These are phyloP conservation scores for Phaeosphaeriaceae sp. DNA, from an alignment of 2,329 filamentous ascomycete genomes.

Conservation along the genomic window DNA sequence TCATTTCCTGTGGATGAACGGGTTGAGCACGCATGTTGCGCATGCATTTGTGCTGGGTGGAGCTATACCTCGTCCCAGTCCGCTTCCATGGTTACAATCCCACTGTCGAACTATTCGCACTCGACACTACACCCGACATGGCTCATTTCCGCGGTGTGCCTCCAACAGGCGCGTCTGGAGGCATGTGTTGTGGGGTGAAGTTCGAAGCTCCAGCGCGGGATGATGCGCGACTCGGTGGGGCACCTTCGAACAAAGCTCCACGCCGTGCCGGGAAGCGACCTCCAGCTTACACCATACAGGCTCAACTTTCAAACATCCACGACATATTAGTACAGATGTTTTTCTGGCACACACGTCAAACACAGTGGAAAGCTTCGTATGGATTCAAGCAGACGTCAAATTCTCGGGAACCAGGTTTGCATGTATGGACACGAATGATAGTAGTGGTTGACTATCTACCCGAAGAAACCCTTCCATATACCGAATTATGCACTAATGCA, in stretches of 20 bases:
- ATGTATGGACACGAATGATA: neutral
- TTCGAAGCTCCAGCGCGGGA: slow-evolving; percentile 31
- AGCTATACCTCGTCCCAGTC: slow-evolving; percentile 59
- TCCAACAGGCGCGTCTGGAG: slow-evolving; percentile 23
- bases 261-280: neutral
- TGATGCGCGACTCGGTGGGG: slow-evolving; percentile 14
- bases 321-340: neutral
- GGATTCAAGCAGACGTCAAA: neutral
- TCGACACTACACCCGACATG: slow-evolving; percentile 33
- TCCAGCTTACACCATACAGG: slow-evolving; percentile 1
- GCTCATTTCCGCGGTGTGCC: slow-evolving; percentile 27
- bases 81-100: slow-evolving; percentile 55
- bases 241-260: slow-evolving; percentile 11
- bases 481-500: neutral
- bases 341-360: neutral
- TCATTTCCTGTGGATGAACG: neutral
- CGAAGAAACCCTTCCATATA: neutral
- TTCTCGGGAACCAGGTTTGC: neutral
- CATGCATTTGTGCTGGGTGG: neutral
- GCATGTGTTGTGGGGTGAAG: slow-evolving; percentile 24
- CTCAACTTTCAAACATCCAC: neutral
- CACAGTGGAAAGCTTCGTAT: neutral
- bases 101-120: slow-evolving; percentile 28
- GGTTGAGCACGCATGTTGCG: neutral
- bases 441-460: neutral